Evolutionary conservation across 2,329 filamentous ascomycete genomes (phyloP), one percentile per base, ranked within the genome.

Genomic region (Colletotrichum musicola): DNA sequence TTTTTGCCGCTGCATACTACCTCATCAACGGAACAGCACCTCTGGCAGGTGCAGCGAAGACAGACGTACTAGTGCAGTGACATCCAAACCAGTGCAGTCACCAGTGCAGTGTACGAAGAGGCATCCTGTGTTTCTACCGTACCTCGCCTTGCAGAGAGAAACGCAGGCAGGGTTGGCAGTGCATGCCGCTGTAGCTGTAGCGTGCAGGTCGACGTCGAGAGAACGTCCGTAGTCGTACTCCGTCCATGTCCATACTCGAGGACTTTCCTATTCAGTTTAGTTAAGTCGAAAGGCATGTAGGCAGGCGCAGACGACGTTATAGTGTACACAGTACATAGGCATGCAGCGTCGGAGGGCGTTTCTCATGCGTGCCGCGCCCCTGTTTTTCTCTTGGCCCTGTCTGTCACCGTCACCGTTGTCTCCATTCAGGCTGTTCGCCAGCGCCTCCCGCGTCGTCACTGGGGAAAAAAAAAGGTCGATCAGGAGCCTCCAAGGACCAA

Each of bases 41-140:
- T 65, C 62, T 60, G 62, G 44, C 62, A 68, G 55, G 35, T 65
- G 62, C 55, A 56, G 50, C 49, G 25, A 60, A 46, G 20, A 44
- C 30, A 35, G 30, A 35, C 30, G 30, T 7, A 35, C 30, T 35
- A 35, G 30, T 35, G 7, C 10, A 35, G 30, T 9, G 30, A 35
- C 30, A 35, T 35, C 30, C 30, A 10, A 10, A 7, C 30, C 30
- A 35, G 30, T 35, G 30, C 30, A 25, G 22, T 25, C 22, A 25
- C 22, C 22, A 25, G 22, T 35, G 30, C 30, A 35, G 30, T 35
- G 30, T 35, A 1, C 30, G 30, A 35, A 35, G 30, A 35, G 30
- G 30, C 30, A 35, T 35, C 30, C 10, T 35, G 30, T 35, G 30
- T 35, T 35, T 35, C 30, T 35, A 10, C 30, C 30, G 30, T 35